Evolutionary conservation across 2,329 filamentous ascomycete species (phyloP), one percentile per base, ranked within the genome.

Genomic region (Xylariaceae sp.): DNA sequence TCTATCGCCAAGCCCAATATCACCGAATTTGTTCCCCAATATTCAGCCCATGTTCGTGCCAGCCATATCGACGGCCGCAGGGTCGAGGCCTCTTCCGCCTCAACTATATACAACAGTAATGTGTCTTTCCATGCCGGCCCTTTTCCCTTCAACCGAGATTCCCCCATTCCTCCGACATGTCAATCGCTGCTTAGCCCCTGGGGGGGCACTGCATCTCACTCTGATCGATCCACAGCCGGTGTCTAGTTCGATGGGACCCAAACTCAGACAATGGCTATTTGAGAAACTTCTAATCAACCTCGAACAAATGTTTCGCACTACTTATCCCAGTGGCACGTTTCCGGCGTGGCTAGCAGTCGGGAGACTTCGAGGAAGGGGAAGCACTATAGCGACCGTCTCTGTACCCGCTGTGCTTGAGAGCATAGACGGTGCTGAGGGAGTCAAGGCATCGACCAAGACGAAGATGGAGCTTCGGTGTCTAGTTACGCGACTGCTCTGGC

Each of bases 141-240:
- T 79, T 2, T 71, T 83, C 24, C 65, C 78, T 1, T 75, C 76
- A 0, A 64, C 73, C 0, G 76, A 80, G 11, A 71, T 87, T 1
- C 76, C 77, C 0, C 59, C 62, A 2, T 61, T 84, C 1, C 68
- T 86, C 13, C 67, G 67, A 39, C 75, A 76, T 45, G 74, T 83
- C 48, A 67, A 77, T 54, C 72, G 72, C 18, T 72, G 74, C 24
- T 68, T 87, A 3, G 64, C 69, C 3, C 68, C 72, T 0, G 71
- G 72, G 0, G 81, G 82, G 1, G 64, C 68, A 16, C 59, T 86
- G 11, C 73, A 82, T 44, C 61, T 87, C 13, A 73, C 74, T 0
- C 62, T 86, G 15, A 76, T 86, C 48, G 79, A 87, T 43, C 79
- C 83, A 0, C 64, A 75, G 7, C 83, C 83, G 0, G 65, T 74